Evolutionary conservation across 305 asterid species (phyloP).

Genomic region (Nicotiana rustica): DNA sequence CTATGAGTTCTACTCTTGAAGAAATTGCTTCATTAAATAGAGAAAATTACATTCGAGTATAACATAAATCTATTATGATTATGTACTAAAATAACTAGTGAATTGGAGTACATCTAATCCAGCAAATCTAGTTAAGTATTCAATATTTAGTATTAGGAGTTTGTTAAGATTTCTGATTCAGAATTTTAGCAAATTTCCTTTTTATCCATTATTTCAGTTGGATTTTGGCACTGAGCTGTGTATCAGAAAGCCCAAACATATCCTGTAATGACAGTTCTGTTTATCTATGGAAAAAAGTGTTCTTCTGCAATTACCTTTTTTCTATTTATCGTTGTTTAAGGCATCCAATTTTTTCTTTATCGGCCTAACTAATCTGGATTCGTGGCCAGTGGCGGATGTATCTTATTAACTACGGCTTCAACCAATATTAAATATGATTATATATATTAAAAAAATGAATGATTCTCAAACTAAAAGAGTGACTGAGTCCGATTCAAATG

Average conservation of each 20-base stretch:
- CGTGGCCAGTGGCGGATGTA: too few species aligned
- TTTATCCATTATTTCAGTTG: background rate
- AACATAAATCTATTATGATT: background rate
- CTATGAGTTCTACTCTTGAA: constrained; percentile 76
- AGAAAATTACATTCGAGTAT: background rate
- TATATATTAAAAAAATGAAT: too few species aligned
- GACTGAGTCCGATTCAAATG: too few species aligned
- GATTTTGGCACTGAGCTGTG: background rate
- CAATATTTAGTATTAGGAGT: background rate
- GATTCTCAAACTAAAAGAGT: too few species aligned
- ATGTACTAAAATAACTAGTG: constrained; percentile 11
- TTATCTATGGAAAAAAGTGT: background rate
- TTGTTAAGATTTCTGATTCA: constrained; percentile 4
- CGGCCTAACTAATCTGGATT: too few species aligned
- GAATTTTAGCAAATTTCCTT: constrained; percentile 1
- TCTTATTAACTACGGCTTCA: too few species aligned
- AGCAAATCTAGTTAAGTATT: background rate
- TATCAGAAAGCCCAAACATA: background rate
- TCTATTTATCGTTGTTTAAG: too few species aligned
- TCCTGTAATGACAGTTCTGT: background rate
- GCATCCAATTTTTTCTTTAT: too few species aligned
- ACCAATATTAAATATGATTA: too few species aligned
- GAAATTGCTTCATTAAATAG: background rate
- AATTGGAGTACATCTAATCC: background rate
- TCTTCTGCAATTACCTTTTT: background rate